phyloP scores from a whole-genome alignment of 148 eudicot genomes.

The Salicornia ramosissima region DNA sequence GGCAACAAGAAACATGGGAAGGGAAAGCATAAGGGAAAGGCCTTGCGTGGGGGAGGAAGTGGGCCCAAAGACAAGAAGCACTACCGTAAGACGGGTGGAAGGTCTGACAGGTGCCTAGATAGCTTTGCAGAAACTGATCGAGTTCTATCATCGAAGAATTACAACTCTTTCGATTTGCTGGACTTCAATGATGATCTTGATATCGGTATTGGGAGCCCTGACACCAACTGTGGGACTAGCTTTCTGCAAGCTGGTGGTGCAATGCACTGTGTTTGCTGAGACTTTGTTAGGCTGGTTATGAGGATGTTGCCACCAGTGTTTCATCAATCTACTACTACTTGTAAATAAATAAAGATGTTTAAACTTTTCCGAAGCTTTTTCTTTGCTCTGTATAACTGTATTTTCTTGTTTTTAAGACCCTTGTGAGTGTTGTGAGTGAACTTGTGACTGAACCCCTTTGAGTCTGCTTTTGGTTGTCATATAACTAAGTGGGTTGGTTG shows the following conservation, averaged over 20 bases:
- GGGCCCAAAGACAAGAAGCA: conserved; percentile 63
- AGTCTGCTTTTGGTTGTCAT: conserved; percentile 3
- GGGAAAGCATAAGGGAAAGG: conserved; percentile 66
- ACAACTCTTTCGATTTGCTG: conserved; percentile 24
- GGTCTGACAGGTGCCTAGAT: conserved; percentile 31
- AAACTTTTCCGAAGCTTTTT: conserved; percentile 6
- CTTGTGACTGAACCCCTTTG: background rate
- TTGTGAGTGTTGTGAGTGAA: background rate
- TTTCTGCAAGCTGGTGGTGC: conserved; percentile 45
- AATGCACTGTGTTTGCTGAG: conserved; percentile 55
- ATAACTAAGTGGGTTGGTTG: background rate
- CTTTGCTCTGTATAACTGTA: background rate
- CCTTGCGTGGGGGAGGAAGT: conserved; percentile 39
- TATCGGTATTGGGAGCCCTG: conserved; percentile 41
- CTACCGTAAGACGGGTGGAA: conserved; percentile 36
- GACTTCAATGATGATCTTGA: conserved; percentile 42
- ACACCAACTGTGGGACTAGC: conserved; percentile 55
- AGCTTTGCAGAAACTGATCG: conserved; percentile 25
- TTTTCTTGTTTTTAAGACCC: background rate
- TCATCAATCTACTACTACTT: conserved; percentile 1
- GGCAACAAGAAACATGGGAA: conserved; percentile 56
- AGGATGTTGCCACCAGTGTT: conserved; percentile 6
- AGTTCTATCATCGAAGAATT: conserved; percentile 22
- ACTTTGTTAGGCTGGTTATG: conserved; percentile 31
- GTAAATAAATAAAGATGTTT: conserved; percentile 23